A percentile compares a stretch with the other conserved stretches of the same genome.
Evolutionary conservation across 2,329 filamentous ascomycete species (phyloP).

Genomic region (Didymella segeticola): DNA sequence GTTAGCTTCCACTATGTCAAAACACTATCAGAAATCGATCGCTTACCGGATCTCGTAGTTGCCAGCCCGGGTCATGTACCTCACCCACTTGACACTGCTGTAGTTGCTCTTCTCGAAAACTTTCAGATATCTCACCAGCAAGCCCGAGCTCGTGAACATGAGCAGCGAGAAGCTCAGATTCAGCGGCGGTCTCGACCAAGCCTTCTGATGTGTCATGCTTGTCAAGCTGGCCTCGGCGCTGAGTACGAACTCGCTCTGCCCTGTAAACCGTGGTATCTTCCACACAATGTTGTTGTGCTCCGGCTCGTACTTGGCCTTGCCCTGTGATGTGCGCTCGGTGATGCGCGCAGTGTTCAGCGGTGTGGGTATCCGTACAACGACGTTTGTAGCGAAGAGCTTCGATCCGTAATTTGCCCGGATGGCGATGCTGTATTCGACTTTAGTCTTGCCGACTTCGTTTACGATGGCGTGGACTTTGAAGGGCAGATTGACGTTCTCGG

Average conservation of each 20-base stretch:
- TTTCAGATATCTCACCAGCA: conserved; percentile 93
- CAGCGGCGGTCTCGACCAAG: conserved; percentile 91
- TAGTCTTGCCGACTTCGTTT: conserved; percentile 94
- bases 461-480: conserved; percentile 99
- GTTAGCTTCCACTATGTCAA: neutral
- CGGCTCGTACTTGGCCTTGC: conserved; percentile 98
- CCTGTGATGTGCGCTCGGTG: conserved; percentile 89
- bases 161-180: conserved; percentile 91
- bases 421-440: conserved; percentile 98
- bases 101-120: conserved; percentile 99
- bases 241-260: conserved; percentile 95
- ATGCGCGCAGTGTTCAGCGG: conserved; percentile 96
- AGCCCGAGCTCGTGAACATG: conserved; percentile 96
- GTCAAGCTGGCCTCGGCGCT: conserved; percentile 92
- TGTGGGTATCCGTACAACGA: conserved; percentile 91
- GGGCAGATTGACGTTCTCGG: conserved; percentile 96
- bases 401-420: conserved; percentile 96
- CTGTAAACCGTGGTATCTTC: conserved; percentile 98
- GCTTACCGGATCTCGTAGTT: conserved; percentile 92
- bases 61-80: conserved; percentile 97
- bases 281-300: conserved; percentile 98
- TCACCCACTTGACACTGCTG: conserved; percentile 97
- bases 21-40: neutral
- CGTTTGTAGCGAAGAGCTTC: conserved; percentile 97
- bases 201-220: conserved; percentile 97